Evolutionary conservation across 768 basidiomycete genomes (phyloP).

Genomic region (Hebeloma cylindrosporum): DNA sequence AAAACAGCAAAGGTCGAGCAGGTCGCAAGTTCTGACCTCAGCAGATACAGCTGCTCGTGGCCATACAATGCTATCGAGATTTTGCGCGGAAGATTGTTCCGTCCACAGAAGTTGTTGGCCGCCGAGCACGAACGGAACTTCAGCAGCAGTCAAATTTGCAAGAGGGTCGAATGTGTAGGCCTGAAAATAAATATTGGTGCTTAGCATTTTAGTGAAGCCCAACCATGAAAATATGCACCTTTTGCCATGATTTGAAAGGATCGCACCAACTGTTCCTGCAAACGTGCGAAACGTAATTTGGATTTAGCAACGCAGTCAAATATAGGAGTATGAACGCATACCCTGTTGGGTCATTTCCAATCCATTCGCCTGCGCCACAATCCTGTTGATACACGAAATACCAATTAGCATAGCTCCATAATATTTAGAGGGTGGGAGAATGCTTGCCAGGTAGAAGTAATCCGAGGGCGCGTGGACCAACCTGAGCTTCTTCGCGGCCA

Average conservation of each 20-base stretch:
- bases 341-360: conserved; percentile 50
- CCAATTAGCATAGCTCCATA: no score
- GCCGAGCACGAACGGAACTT: conserved; percentile 62
- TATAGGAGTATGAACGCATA: conserved; percentile 21
- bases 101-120: conserved; percentile 74
- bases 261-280: conserved; percentile 69
- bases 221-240: conserved; percentile 36
- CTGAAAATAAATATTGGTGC: conserved; percentile 16
- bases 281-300: neutral
- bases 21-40: conserved; percentile 37
- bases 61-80: conserved; percentile 70
- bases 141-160: conserved; percentile 47
- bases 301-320: neutral
- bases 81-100: conserved; percentile 69
- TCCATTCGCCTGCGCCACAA: conserved; percentile 73
- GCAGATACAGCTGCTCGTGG: conserved; percentile 70
- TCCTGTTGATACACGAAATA: no score
- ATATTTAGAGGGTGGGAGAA: neutral
- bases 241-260: conserved; percentile 80
- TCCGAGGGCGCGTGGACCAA: conserved; percentile 72
- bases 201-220: neutral
- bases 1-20: neutral
- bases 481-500: conserved; percentile 58
- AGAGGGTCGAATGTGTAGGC: conserved; percentile 74
- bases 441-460: conserved; percentile 69